Evolutionary conservation across 169 alveolate species (phyloP), one percentile per base, ranked within the genome.

Genomic region (Plasmodium reichenowi): DNA sequence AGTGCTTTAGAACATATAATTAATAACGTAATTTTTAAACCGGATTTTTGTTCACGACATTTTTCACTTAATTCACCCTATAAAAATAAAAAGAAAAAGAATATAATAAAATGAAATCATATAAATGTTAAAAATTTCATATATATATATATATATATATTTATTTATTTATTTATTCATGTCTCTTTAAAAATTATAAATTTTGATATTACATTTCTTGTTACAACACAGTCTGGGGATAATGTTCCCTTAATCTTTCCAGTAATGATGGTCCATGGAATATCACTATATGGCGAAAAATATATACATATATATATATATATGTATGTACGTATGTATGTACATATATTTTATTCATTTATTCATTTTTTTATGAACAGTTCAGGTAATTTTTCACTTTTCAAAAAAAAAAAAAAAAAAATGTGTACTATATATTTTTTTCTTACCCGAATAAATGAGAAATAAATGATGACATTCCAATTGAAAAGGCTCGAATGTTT

Each of bases 161-260:
- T 50, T 50, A 12, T 50, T 50, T 26, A 13, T 52, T 12, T 15
- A 10, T 52, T 17, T 56, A 56, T 56, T 17, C 24, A 12, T 2
- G 15, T 56, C n/a, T 6, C 8, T 56, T 17, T 56, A 12, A 56
- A 56, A 56, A 56, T 17, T 26, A 13, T 7, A n/a, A n/a, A 29
- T 7, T 56, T 48, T 48, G 7, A 10, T 2, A 26, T 76, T 76
- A 78, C 89, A 66, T 78, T 66, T 50, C 75, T 45, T n/a, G 89
- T 78, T 2, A 78, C 89, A 20, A 78, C 63, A 59, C 89, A 78
- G 15, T 78, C 78, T 4, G 89, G 89, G 10, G 89, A 64, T 3
- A 78, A 54, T 2, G 78, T 78, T 26, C 89, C 89, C 62, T 78
- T 78, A 43, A 78, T 78, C 52, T 64, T 64, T 29, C 89, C 89